Evolutionary conservation across 148 eudicot genomes (phyloP), one percentile per base, ranked within the genome.

Genomic region (Vaccinium darrowii): DNA sequence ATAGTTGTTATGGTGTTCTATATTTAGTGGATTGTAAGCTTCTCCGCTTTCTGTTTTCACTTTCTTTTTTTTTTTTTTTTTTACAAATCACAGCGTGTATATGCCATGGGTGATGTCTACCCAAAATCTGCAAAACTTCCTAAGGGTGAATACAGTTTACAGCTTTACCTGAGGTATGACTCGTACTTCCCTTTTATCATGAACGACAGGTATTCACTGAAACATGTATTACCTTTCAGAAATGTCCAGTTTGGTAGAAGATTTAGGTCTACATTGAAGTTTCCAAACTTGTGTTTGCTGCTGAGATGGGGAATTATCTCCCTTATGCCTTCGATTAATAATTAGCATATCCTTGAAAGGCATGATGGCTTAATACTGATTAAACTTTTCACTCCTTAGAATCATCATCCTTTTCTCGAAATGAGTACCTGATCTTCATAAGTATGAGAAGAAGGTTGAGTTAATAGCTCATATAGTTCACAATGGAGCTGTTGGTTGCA

Each of bases 31-130:
- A 86, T 50, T 58, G 39, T 30, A 63, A 33, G 47, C 73, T 81
- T 56, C 47, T 82, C 56, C 1, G 21, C 56, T 62, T 83, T 80
- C 71, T 63, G 7, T 14, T 4, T 83, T 19, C 80, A 36, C 36
- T 33, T 33, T 33, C 36, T 33, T 33, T 33, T 3, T 33, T 36
- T 2, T 36, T 36, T 36, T 36, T 36, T 3, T 33, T 36, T 36
- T 36, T 89, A 9, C 60, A 43, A 52, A 76, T 30, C 87, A 86
- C 86, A 97, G 99, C 94, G 99, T 85, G 92, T 97, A 15, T 89
- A 91, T 93, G 89, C 92, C 69, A 89, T 76, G 92, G 99, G 99
- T 53, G 99, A 97, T 91, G 96, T 95, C 84, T 97, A 97, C 92
- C 99, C 99, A 67, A 87, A 88, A 50, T 90, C 90, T 85, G 83